Percentiles rank a stretch among this genome's conserved stretches.
These are phyloP conservation scores for Camellia oleifera DNA, from an alignment of 179 eudicot species.

Conservation along the genomic window DNA sequence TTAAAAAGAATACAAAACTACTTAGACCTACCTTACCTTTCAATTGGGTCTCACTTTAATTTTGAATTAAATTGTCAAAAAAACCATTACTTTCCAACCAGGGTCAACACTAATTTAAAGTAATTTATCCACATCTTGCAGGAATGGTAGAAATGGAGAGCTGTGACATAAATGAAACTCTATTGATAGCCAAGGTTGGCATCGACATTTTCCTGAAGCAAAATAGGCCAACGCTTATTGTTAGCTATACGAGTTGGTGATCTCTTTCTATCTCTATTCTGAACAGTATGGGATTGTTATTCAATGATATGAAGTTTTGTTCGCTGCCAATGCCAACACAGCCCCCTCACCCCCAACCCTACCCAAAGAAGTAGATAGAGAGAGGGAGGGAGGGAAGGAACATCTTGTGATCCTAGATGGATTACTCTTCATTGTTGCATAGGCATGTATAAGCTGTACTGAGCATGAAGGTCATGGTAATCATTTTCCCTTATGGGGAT, in stretches of 20 bases:
- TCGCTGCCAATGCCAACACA: not conserved
- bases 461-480: not conserved
- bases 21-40: too few species aligned
- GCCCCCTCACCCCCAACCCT: not conserved
- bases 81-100: too few species aligned
- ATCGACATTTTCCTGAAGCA: constrained; percentile 51
- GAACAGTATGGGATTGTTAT: not conserved
- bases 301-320: not conserved
- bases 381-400: not conserved
- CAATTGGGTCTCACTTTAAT: too few species aligned
- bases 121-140: constrained; percentile 4
- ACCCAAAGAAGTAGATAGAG: not conserved
- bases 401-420: too few species aligned
- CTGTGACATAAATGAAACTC: constrained; percentile 37
- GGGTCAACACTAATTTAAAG: not conserved
- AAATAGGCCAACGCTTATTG: constrained; percentile 84
- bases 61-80: too few species aligned
- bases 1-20: too few species aligned
- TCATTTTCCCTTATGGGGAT: not conserved
- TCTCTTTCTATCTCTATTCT: constrained; percentile 20
- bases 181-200: constrained; percentile 51
- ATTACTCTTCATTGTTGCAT: too few species aligned
- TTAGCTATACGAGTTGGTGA: constrained; percentile 98
- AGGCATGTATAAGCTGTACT: not conserved
- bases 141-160: constrained; percentile 17